phyloP scores from a whole-genome alignment of 768 basidiomycete species.

The Terana coerulea region DNA sequence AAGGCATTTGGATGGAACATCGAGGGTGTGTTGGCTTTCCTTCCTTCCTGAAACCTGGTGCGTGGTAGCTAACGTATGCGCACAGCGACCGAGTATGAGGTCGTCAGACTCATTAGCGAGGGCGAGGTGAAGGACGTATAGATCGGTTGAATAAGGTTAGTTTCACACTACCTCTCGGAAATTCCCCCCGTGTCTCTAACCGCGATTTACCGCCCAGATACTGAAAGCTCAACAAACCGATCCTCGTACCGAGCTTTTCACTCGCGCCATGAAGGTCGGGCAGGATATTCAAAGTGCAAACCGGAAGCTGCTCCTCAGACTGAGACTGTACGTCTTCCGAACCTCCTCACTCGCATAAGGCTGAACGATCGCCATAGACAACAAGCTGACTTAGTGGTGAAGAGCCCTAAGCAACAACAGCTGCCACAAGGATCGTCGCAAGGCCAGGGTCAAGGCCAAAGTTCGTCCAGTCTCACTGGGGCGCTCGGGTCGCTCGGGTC shows the following conservation, averaged over 20 bases:
- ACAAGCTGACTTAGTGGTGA: slow-evolving; percentile 77
- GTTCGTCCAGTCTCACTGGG: too few species aligned
- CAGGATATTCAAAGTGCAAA: slow-evolving; percentile 69
- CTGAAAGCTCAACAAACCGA: slow-evolving; percentile 77
- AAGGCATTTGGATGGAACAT: slow-evolving; percentile 80
- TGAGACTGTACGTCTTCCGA: slow-evolving; percentile 66
- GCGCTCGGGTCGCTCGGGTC: too few species aligned
- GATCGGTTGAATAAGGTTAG: slow-evolving; percentile 86
- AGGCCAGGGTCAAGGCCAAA: too few species aligned
- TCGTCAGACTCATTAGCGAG: slow-evolving; percentile 73
- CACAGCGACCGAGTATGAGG: slow-evolving; percentile 58
- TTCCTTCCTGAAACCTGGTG: too few species aligned
- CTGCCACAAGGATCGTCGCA: not conserved
- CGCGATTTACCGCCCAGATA: slow-evolving; percentile 47
- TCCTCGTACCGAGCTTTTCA: slow-evolving; percentile 72
- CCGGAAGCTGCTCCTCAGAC: slow-evolving; percentile 73
- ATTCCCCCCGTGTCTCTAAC: not conserved
- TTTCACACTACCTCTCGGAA: not conserved
- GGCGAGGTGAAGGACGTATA: slow-evolving; percentile 75
- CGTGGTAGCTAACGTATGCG: too few species aligned
- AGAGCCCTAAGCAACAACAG: slow-evolving; percentile 19
- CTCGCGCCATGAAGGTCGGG: slow-evolving; percentile 70
- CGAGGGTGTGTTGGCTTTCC: too few species aligned
- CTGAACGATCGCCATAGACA: slow-evolving; percentile 43
- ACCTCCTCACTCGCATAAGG: not conserved